Evolutionary conservation across 2,329 filamentous ascomycete genomes (phyloP).

Genomic region (Metarhizium humberi): DNA sequence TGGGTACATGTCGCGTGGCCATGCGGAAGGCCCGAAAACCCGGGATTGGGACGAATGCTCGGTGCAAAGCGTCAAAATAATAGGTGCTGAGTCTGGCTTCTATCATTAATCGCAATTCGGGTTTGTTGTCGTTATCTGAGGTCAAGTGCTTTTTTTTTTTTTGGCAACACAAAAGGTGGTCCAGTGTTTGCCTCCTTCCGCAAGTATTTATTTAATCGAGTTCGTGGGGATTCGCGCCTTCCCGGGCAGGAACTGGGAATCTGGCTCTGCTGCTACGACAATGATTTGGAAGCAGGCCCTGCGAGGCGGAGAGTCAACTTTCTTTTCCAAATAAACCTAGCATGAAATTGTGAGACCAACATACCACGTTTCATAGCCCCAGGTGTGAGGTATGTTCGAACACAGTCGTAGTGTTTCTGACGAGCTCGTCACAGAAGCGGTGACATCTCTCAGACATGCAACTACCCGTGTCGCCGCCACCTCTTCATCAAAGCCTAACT

Average conservation of each 20-base stretch:
- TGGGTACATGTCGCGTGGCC: constrained; percentile 4
- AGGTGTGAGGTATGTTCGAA: background rate
- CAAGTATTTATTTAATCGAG: background rate
- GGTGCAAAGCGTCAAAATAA: background rate
- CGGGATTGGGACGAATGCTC: background rate
- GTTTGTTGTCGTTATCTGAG: background rate
- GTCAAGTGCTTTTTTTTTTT: background rate
- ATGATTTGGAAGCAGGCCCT: background rate
- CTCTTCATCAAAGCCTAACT: constrained; percentile 6
- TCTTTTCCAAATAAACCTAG: background rate
- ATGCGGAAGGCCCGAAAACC: constrained; percentile 5
- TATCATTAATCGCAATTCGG: background rate
- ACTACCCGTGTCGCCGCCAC: constrained; percentile 11
- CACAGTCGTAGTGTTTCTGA: background rate
- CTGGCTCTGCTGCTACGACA: too few relatives aligned
- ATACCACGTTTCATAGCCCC: constrained; percentile 5
- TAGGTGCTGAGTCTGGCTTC: background rate
- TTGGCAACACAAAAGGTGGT: background rate
- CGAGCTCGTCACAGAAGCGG: constrained; percentile 1
- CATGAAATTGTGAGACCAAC: constrained; percentile 1
- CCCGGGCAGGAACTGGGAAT: background rate
- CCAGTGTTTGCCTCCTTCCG: background rate
- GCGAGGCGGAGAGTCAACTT: background rate
- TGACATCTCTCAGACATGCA: constrained; percentile 10
- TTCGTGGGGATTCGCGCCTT: background rate